Evolutionary conservation across 345 rosid genomes (phyloP).

Genomic region (Populus euphratica): DNA sequence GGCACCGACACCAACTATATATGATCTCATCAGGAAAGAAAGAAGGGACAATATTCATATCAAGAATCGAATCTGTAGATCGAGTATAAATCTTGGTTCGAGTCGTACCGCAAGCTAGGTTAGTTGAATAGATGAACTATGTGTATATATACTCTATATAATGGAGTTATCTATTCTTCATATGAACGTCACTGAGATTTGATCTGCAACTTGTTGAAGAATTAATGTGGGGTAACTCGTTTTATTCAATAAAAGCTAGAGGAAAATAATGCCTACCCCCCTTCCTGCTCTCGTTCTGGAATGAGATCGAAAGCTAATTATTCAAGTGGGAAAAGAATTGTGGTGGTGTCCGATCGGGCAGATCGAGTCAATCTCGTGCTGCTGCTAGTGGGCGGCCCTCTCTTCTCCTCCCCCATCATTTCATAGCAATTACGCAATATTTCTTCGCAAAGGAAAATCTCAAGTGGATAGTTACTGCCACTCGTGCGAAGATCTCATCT

Average conservation of each 20-base stretch:
- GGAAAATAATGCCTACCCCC: no score
- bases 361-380: background rate
- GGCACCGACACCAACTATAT: background rate
- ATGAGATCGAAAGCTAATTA: background rate
- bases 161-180: no score
- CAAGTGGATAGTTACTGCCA: background rate
- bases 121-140: no score
- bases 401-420: no score
- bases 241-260: no score
- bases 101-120: background rate
- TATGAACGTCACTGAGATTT: background rate
- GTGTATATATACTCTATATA: no score
- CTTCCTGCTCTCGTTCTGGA: no score
- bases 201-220: no score
- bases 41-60: background rate
- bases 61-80: background rate
- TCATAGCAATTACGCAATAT: background rate
- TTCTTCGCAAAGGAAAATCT: background rate
- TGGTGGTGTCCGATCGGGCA: no score
- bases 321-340: background rate
- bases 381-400: background rate
- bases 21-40: background rate
- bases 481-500: conserved; percentile 9
- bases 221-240: no score
- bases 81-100: background rate